Evolutionary conservation across 257 asterid genomes (phyloP).

Genomic region (Perilla frutescens): DNA sequence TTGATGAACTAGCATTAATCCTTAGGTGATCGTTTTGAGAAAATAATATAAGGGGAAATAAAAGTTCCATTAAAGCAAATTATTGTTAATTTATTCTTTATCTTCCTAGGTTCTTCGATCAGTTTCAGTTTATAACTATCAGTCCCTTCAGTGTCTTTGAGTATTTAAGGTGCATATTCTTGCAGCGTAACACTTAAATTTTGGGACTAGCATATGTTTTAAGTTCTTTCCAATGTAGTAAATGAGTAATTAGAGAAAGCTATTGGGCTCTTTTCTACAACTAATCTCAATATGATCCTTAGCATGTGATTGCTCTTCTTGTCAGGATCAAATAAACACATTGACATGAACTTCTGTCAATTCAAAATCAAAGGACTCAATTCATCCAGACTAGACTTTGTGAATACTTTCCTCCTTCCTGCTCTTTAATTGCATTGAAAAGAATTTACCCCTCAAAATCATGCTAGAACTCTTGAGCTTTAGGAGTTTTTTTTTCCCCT

Average conservation of each 20-base stretch:
- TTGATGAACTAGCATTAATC: slow-evolving; percentile 3
- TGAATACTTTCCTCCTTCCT: too few relatives aligned
- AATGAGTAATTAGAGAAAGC: background rate
- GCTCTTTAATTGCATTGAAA: background rate
- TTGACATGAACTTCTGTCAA: background rate
- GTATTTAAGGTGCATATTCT: slow-evolving; percentile 6
- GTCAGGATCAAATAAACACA: background rate
- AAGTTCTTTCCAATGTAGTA: too few relatives aligned
- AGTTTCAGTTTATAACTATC: background rate
- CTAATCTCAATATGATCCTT: background rate
- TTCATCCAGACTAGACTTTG: background rate
- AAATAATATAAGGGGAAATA: slow-evolving; percentile 1
- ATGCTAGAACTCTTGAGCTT: too few relatives aligned
- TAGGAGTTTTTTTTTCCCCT: too few relatives aligned
- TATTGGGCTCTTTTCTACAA: background rate
- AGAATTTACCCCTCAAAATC: background rate
- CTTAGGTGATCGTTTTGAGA: background rate
- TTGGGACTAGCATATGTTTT: too few relatives aligned
- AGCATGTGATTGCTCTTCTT: slow-evolving; percentile 4
- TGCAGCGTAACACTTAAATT: background rate
- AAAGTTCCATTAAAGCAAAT: slow-evolving; percentile 1
- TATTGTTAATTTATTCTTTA: slow-evolving; percentile 11
- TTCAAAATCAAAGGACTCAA: background rate
- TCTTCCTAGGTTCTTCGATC: slow-evolving; percentile 12
- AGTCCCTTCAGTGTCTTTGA: background rate